Percentiles rank a stretch among this genome's conserved stretches.
These are phyloP conservation scores for Moniliella sp. DNA, from an alignment of 1,284 basidiomycete species.

Conservation along the genomic window DNA sequence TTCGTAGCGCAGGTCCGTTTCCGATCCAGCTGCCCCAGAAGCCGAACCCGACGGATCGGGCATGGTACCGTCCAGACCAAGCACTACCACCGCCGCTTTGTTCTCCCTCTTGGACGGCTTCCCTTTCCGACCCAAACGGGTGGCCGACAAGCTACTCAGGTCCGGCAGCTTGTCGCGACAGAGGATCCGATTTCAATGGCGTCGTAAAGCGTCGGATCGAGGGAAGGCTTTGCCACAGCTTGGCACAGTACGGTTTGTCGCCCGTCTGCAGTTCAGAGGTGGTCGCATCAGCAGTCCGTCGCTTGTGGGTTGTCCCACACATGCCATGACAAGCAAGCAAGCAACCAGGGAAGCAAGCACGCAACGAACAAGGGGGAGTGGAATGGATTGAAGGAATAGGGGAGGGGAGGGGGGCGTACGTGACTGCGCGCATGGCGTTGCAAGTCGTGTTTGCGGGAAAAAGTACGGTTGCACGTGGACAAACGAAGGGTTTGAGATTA, in stretches of 20 bases:
- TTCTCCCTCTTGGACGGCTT: too few relatives aligned
- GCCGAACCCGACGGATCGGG: too few relatives aligned
- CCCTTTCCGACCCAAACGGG: too few relatives aligned
- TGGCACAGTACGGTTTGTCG: slow-evolving; percentile 31
- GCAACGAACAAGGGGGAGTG: background rate
- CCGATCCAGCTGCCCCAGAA: too few relatives aligned
- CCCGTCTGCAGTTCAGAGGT: slow-evolving; percentile 10
- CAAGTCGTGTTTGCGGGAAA: slow-evolving; percentile 29
- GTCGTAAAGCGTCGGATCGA: slow-evolving; percentile 24
- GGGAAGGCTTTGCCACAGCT: slow-evolving; percentile 30
- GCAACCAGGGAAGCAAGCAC: background rate
- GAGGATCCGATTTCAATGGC: slow-evolving; percentile 11
- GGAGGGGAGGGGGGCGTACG: slow-evolving; percentile 1
- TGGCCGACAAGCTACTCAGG: too few relatives aligned
- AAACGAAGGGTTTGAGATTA: slow-evolving; percentile 25
- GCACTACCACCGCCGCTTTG: too few relatives aligned
- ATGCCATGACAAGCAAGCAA: background rate
- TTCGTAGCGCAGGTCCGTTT: too few relatives aligned
- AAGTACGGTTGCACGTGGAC: slow-evolving; percentile 25
- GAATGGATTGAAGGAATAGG: background rate
- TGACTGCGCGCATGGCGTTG: slow-evolving; percentile 29
- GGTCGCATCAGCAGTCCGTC: background rate
- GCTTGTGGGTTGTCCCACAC: background rate
- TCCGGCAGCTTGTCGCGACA: too few relatives aligned
- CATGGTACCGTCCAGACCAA: too few relatives aligned